Evolutionary conservation across 1,139 yeast species (phyloP), one percentile per base, ranked within the genome.

Genomic region (Geotrichum bryndzae): DNA sequence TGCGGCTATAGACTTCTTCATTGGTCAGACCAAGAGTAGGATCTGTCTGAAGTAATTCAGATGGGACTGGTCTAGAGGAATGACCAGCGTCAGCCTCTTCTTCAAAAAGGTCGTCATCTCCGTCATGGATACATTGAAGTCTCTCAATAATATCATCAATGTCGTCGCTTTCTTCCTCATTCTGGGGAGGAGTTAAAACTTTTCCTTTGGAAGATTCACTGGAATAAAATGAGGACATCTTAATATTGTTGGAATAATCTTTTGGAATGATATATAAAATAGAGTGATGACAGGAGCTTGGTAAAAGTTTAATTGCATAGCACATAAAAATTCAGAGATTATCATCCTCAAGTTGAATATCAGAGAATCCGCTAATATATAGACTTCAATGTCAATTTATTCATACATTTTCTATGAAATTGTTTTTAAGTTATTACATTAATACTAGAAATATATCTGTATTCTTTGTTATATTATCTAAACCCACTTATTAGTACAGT

Each of bases 111-210:
- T 80, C 85, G 29, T 78, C 84, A 31, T 77, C 84, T 67, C 82
- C 88, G 33, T 29, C 33, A 66, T 82, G 84, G 77, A 90, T 84
- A 69, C 97, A 90, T 80, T 91, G 97, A 74, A 91, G 83, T 72
- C 91, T 97, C 69, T 85, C 82, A 72, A 91, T 88, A 77, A 91
- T 85, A 77, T 89, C 94, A 76, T 90, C 96, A 73, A 90, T 90
- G 75, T 88, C 96, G 68, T 86, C 94, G 65, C 87, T 92, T 73
- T 85, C 90, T 66, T 84, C 90, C 64, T 82, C 87, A 62, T 83
- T 83, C 67, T 78, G 83, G 57, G 66, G 61, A 58, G 61, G 60
- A 56, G 70, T 72, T 59, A 74, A 75, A 60, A 69, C 74, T 74
- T 78, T 76, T 68, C 77, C 80, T 68, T 73, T 74, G 60, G 77